Percentiles rank a stretch among this genome's conserved stretches.
Evolutionary conservation across 2,329 filamentous ascomycete genomes (phyloP).

Genomic region (Diplodia scrobiculata): DNA sequence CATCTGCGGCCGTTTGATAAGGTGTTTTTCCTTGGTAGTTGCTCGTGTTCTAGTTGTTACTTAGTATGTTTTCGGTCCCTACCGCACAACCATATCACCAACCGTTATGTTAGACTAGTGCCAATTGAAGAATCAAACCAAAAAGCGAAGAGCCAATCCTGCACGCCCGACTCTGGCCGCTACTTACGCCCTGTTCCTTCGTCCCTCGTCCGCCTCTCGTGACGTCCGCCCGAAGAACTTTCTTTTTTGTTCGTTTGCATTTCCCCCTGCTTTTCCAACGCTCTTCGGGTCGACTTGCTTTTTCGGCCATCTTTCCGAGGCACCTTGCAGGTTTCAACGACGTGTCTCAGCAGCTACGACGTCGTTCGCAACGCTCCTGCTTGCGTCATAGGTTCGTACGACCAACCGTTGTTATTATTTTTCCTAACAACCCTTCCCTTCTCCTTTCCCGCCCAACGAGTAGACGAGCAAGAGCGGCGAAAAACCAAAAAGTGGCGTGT

Average conservation of each 20-base stretch:
- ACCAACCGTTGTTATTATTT: neutral
- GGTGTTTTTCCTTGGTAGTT: conserved; percentile 14
- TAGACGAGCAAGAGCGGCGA: neutral
- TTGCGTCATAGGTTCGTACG: conserved; percentile 9
- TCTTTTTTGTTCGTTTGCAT: neutral
- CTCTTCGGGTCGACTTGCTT: neutral
- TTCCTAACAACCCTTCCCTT: neutral
- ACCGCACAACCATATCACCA: conserved; percentile 21
- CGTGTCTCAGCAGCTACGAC: neutral
- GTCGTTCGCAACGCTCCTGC: neutral
- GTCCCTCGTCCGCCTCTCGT: neutral
- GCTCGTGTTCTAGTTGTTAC: conserved; percentile 18
- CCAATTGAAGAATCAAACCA: conserved; percentile 22
- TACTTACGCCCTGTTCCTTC: neutral
- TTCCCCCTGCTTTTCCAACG: neutral
- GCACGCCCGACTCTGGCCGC: neutral
- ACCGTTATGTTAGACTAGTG: conserved; percentile 24
- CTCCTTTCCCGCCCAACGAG: neutral
- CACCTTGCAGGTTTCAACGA: conserved; percentile 6
- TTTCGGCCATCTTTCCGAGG: conserved; percentile 10
- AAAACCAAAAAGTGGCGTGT: conserved; percentile 5
- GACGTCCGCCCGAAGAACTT: neutral
- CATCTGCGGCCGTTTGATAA: conserved; percentile 12
- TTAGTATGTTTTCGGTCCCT: conserved; percentile 25
- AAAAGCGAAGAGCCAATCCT: neutral